Conservation (phyloP, 1,139 yeast species). For the Kluyveromyces sp. region DNA sequence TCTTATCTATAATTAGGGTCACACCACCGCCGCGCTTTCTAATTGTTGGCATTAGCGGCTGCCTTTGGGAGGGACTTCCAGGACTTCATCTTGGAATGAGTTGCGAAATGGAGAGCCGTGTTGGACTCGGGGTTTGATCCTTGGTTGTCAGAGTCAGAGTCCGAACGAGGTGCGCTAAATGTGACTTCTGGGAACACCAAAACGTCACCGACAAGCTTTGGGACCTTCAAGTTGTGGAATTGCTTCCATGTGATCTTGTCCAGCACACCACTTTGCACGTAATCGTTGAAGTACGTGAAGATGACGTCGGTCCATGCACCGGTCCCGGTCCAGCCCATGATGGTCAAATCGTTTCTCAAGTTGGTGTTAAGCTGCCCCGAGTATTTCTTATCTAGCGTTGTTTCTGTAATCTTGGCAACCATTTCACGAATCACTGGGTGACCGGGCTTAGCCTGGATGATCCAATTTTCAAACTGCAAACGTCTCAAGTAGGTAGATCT, state of each 20-base stretch:
- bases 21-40: no score
- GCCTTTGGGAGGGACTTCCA: slow-evolving; percentile 19
- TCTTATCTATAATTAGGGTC: no score
- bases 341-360: slow-evolving; percentile 46
- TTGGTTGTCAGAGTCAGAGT: slow-evolving; percentile 18
- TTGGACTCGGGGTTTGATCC: slow-evolving; percentile 18
- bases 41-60: no score
- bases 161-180: slow-evolving; percentile 36
- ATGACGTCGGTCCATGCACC: slow-evolving; percentile 71
- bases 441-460: slow-evolving; percentile 64
- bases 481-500: slow-evolving; percentile 61
- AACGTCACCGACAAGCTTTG: slow-evolving; percentile 68
- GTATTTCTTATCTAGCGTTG: slow-evolving; percentile 44
- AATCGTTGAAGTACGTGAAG: slow-evolving; percentile 55
- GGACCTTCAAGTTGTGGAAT: slow-evolving; percentile 59
- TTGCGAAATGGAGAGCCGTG: slow-evolving; percentile 20
- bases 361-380: slow-evolving; percentile 30
- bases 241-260: slow-evolving; percentile 49
- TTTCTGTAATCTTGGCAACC: slow-evolving; percentile 56
- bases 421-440: slow-evolving; percentile 69
- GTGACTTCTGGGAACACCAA: slow-evolving; percentile 76
- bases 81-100: slow-evolving; percentile 25
- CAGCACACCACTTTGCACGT: slow-evolving; percentile 37
- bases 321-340: slow-evolving; percentile 75
- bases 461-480: slow-evolving; percentile 69